Evolutionary conservation across 768 basidiomycete genomes (phyloP).

Genomic region (Serendipita vermifera): DNA sequence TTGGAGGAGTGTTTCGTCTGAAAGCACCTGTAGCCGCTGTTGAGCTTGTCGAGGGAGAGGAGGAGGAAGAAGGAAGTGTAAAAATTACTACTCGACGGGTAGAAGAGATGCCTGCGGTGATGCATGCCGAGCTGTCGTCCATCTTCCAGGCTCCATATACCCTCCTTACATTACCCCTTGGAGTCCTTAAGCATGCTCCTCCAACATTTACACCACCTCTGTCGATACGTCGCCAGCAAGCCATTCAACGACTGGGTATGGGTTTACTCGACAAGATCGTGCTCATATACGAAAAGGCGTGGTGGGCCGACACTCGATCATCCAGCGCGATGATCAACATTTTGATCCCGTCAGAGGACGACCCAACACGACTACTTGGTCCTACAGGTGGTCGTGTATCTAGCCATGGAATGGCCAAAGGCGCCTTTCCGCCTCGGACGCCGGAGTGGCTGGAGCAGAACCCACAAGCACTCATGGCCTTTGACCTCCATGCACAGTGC

Average conservation of each 20-base stretch:
- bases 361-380: not conserved
- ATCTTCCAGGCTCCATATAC: constrained; percentile 10
- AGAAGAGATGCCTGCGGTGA: not conserved
- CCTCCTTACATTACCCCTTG: constrained; percentile 17
- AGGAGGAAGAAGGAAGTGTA: not conserved
- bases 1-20: constrained; percentile 11
- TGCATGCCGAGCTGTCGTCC: not conserved
- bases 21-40: not conserved
- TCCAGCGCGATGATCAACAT: not conserved
- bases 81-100: too few relatives aligned
- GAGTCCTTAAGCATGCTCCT: constrained; percentile 18
- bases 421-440: not conserved
- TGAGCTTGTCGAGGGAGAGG: not conserved
- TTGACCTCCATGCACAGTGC: not conserved
- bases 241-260: constrained; percentile 15
- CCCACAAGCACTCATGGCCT: not conserved
- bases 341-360: not conserved
- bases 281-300: constrained; percentile 17
- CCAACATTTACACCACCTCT: constrained; percentile 18
- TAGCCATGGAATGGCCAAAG: not conserved
- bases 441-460: not conserved
- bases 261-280: constrained; percentile 22
- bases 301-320: constrained; percentile 17
- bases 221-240: constrained; percentile 11
- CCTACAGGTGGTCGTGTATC: not conserved